Evolutionary conservation across 352 stramenopile genomes (phyloP).

Genomic region (Globisporangium spinosum): DNA sequence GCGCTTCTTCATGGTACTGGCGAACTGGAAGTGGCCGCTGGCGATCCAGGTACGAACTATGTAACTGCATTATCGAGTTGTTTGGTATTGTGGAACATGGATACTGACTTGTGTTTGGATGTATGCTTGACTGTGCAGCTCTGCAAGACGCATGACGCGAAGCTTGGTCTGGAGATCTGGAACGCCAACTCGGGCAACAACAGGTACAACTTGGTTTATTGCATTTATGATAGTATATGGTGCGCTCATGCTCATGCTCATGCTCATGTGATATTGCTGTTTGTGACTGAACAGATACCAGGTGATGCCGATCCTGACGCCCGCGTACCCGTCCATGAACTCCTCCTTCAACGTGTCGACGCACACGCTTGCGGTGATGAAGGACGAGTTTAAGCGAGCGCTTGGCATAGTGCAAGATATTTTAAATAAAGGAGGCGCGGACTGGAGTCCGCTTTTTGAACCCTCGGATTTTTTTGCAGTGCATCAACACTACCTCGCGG

Average conservation of each 20-base stretch:
- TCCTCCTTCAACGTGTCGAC: slow-evolving; percentile 97
- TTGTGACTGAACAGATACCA: slow-evolving; percentile 65
- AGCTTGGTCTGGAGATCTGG: slow-evolving; percentile 86
- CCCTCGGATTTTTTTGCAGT: slow-evolving; percentile 86
- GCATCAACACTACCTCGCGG: slow-evolving; percentile 88
- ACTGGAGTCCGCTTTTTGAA: slow-evolving; percentile 80
- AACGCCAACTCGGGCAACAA: slow-evolving; percentile 86
- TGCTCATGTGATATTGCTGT: slow-evolving; percentile 1
- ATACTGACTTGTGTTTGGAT: slow-evolving; percentile 13
- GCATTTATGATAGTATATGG: neutral
- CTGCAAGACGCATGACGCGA: slow-evolving; percentile 84
- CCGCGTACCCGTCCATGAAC: slow-evolving; percentile 98
- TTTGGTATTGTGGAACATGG: neutral
- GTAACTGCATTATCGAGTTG: neutral
- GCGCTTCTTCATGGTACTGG: slow-evolving; percentile 90
- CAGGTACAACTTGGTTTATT: slow-evolving; percentile 24
- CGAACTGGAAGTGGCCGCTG: slow-evolving; percentile 89
- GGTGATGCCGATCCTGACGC: slow-evolving; percentile 99
- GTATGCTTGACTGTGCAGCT: slow-evolving; percentile 29
- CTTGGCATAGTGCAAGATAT: slow-evolving; percentile 81
- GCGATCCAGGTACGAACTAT: slow-evolving; percentile 72
- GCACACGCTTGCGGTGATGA: slow-evolving; percentile 93
- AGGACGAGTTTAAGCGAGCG: slow-evolving; percentile 89
- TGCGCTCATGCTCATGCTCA: neutral
- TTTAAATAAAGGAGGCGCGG: slow-evolving; percentile 71